Evolutionary conservation across 805 yeast genomes (phyloP).

Genomic region (Hanseniaspora lachancei): DNA sequence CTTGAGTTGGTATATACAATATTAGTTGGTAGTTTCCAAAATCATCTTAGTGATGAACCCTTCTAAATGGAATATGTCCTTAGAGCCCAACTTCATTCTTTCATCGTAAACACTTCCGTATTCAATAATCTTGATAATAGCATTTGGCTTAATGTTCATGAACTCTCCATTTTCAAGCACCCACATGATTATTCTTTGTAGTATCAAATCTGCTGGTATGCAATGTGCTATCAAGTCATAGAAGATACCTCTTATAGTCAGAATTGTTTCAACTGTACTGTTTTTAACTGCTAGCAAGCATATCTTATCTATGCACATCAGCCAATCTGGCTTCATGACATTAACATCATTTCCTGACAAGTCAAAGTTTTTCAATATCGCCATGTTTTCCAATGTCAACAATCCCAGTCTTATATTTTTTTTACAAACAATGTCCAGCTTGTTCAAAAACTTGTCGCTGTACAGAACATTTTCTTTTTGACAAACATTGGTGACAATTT

Average conservation of each 20-base stretch:
- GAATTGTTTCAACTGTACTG: constrained; percentile 45
- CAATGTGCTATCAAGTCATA: constrained; percentile 87
- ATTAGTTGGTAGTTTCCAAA: constrained; percentile 48
- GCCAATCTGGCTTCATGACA: constrained; percentile 77
- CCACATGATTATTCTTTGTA: constrained; percentile 29
- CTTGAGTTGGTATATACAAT: neutral
- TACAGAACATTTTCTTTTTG: constrained; percentile 36
- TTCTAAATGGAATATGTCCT: constrained; percentile 86
- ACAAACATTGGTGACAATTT: constrained; percentile 44
- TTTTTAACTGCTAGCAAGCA: constrained; percentile 47
- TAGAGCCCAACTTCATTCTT: constrained; percentile 69
- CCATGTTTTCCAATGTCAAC: constrained; percentile 68
- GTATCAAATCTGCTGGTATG: constrained; percentile 71
- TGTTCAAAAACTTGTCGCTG: constrained; percentile 22
- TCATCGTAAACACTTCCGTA: constrained; percentile 67
- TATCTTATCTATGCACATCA: constrained; percentile 54
- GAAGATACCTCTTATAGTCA: constrained; percentile 50
- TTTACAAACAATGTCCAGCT: constrained; percentile 33
- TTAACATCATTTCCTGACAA: constrained; percentile 35
- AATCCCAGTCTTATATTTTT: constrained; percentile 70
- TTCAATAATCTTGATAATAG: constrained; percentile 34
- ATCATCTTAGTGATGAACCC: constrained; percentile 83
- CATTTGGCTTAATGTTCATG: constrained; percentile 19
- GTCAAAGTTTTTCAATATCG: constrained; percentile 29
- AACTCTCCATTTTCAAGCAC: constrained; percentile 22